Base-by-base conservation (phyloP, 192 early-diverging fungal species). In the Lunasporangiospora selenospora region DNA sequence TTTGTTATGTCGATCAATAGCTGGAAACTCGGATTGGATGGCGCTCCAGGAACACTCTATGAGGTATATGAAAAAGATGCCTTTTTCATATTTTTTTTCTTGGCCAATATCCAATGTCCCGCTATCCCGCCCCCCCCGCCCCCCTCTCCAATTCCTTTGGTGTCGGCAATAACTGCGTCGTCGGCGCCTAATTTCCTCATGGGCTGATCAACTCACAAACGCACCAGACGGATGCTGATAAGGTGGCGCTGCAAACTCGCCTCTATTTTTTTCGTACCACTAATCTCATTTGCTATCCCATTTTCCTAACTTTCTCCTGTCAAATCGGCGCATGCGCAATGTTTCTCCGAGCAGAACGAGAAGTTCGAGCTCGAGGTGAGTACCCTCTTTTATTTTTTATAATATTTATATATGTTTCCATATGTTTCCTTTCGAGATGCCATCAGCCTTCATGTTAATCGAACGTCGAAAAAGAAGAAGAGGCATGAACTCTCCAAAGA, bases 21-120 rank as follows among this genome's bases (percentile, higher is more conserved):
- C 45, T 93, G 92, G 92, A 75, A 77, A 8, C 50, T 93, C 21
- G 33, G 71, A 18, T 67, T 93, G 31, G 70, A 62, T 13, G 91
- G 91, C 2, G 87, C 87, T 11, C 77, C 81, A 33, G 82, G 71
- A 47, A 93, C 90, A 3, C 51, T 93, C 15, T 93, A 93, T 45
- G 81, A 84, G 75, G 86, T 81, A 45, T 59, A 18, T 48, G 6
- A 40, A 11, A 6, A 4, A 58, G 8, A n/a, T 24, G 24, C 46
- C 6, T 3, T 0, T 37, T 24, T 19, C 16, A 64, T 23, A 51
- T 13, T 24, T 19, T 2, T 29, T 19, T 57, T 12, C 26, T 15
- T 53, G 46, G 24, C 49, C 36, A 39, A 19, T 46, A 47, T 12
- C 43, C 32, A 33, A 15, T n/a, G n/a, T n/a, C n/a, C n/a, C n/a